Evolutionary conservation across 1,139 yeast genomes (phyloP), one percentile per base, ranked within the genome.

Genomic region (Saccharomyces hybrid): DNA sequence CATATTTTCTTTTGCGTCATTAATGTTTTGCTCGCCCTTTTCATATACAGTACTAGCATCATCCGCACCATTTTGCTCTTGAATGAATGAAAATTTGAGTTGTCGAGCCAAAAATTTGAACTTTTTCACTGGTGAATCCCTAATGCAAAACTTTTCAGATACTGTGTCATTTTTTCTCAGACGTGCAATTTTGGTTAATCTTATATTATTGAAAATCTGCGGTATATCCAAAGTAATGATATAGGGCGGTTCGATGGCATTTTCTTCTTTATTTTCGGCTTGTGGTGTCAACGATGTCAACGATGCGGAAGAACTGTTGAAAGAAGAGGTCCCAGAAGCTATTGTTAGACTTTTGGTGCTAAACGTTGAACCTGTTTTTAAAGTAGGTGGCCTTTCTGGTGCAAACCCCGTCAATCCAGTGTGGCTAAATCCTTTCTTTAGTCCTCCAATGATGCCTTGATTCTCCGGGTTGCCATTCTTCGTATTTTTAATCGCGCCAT

Each of bases 61-160:
- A n/a, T 56, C 56, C 3, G 52, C 51, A 5, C 47, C 51, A 23
- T 48, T 54, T 50, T 57, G 61, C 34, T 61, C 67, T 30, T 59
- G 59, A 49, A 55, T 58, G 28, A 61, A 57, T 4, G 70, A 68
- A 53, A 68, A 68, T 48, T 66, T 64, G n/a, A 68, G 54, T 53
- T 68, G 70, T 50, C 66, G 57, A 0, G 70, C 68, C 41, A 68
- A 53, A 55, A 63, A 68, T 52, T 68, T 68, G 56, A 68, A 68
- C 1, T 59, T 63, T 47, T 66, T 67, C 13, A 67, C 64, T 1
- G 70, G 70, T 0, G 69, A 63, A 34, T 65, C 65, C 47, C 61
- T 61, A 23, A 65, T 52, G 13, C 61, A 59, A 11, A 54, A 49
- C 11, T 54, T 50, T 28, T 56, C 61, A 1, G 57, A 56, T 9